Evolutionary conservation across 805 yeast genomes (phyloP).

Genomic region (Zygoascus tannicola): DNA sequence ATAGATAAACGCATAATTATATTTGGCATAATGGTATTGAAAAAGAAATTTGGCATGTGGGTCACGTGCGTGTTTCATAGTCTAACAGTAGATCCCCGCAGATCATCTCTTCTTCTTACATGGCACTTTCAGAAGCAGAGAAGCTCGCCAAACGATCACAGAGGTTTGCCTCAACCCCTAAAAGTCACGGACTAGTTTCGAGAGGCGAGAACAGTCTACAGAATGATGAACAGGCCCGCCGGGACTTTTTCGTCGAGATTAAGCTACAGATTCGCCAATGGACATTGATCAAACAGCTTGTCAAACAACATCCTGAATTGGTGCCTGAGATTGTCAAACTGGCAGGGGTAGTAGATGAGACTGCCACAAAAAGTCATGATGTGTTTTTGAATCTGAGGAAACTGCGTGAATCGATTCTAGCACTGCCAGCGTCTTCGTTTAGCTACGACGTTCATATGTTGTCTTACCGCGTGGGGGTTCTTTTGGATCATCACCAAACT

Average conservation of each 20-base stretch:
- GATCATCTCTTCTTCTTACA: too few species aligned
- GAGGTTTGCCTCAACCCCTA: background rate
- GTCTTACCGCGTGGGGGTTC: background rate
- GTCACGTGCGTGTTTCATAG: too few species aligned
- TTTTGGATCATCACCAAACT: background rate
- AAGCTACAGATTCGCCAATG: background rate
- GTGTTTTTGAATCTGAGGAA: background rate
- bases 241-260: background rate
- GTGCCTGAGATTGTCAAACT: background rate
- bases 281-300: background rate
- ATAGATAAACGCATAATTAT: too few species aligned
- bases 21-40: too few species aligned
- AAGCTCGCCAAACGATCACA: background rate
- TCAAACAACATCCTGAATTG: background rate
- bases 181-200: background rate
- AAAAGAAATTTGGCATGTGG: too few species aligned
- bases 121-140: background rate
- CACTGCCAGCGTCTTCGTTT: background rate
- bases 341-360: background rate
- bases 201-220: background rate
- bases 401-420: slow-evolving; percentile 2
- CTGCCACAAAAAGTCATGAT: background rate
- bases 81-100: too few species aligned
- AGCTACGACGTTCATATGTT: background rate
- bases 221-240: background rate